Evolutionary conservation across 768 basidiomycete species (phyloP), one percentile per base, ranked within the genome.

Genomic region (Mycena amicta): DNA sequence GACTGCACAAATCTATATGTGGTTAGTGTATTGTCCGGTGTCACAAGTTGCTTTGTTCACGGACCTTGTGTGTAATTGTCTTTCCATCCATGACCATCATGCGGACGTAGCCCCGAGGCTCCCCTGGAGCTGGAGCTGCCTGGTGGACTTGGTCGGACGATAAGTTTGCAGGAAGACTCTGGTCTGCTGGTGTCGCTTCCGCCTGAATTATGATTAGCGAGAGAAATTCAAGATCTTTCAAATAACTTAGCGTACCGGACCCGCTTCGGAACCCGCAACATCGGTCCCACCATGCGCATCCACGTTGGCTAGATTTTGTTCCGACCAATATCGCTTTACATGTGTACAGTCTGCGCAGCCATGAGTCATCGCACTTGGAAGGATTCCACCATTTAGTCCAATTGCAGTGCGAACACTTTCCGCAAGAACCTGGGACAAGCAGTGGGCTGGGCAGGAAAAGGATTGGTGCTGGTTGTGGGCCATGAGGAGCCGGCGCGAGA

Each of bases 61-160:
- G 22, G n/a, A 62, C 67, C 22, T 51, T 23, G 51, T 68, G 67
- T 18, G 33, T 53, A 5, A 56, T 51, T n/a, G 41, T 60, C 40
- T 66, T 68, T 22, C 67, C 67, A 63, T 68, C 67, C 64, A 67
- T 67, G 2, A 68, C 64, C 33, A 61, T 57, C 28, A 65, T 22
- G 0, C 64, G 60, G 18, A 67, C 67, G 41, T 61, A 54, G 1
- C 58, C 62, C 18, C 60, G 60, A 26, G 59, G 60, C 22, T 49
- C 57, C 22, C 54, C 65, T 16, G 50, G 30, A 5, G 40, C 40
- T 22, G 28, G 15, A 16, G 52, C 29, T 29, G 51, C 11, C 26
- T 50, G 37, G 15, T 43, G 51, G 0, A 16, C 11, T 28, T n/a
- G 25, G 13, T 53, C 50, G 6, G 25, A 25, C 4, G 39, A 22